Evolutionary conservation across 441 rosid genomes (phyloP), one percentile per base, ranked within the genome.

Genomic region (Raphanus hybrid): DNA sequence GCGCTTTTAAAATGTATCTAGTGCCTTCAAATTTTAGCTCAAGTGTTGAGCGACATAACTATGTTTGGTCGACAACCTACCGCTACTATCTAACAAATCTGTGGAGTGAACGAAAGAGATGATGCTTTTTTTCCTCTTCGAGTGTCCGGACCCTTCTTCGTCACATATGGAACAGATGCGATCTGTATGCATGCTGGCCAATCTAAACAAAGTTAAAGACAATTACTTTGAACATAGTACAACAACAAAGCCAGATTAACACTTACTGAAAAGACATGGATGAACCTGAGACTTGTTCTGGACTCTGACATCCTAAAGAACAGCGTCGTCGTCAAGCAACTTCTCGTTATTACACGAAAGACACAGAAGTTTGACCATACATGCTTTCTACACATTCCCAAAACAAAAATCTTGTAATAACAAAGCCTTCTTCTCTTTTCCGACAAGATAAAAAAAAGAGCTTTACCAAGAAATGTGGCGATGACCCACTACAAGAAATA

Each of bases 401-500:
- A 35, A 32, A 34, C 48, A 12, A 14, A 45, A 58, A 26, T 64
- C 62, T 0, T 23, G 32, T 34, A 34, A 27, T 34, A 23, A 11
- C 6, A 11, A 64, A 0, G 2, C 41, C 11, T 39, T 60, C 3
- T 39, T 20, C 23, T 50, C 1, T 34, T 10, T 20, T 59, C 45
- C 32, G 20, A 50, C 1, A 64, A 52, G 23, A 39, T 39, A 9
- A 39, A 50, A 4, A 63, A 10, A 20, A 35, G 69, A 62, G 66
- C 39, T 54, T 26, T 62, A 88, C 99, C 99, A 91, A 15, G 99
- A 95, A 78, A 91, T 91, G 39, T 93, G 97, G 23, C 99, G 97
- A 76, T 93, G 98, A 61, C 97, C 98, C 32, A 29, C 32, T 29
- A 29, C 32, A 29, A 29, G 32, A 29, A 29, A 29, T 29, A 29